These are phyloP conservation scores for Chytriomyces sp. DNA, from an alignment of 192 early-diverging fungal species.

Conservation along the genomic window DNA sequence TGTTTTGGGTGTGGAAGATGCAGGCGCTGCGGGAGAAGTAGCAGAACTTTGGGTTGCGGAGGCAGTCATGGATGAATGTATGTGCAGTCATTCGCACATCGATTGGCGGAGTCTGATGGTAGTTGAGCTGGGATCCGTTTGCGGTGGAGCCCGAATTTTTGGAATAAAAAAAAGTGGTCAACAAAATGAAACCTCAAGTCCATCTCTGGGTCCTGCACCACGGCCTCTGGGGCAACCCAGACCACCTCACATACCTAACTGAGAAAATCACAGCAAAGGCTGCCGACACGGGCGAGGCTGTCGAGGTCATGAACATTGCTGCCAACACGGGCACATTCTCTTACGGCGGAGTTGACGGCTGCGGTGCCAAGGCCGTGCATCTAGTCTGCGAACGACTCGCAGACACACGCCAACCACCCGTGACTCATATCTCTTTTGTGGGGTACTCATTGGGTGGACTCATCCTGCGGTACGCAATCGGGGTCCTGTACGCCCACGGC, in stretches of 20 bases:
- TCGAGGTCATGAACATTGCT: constrained; percentile 40
- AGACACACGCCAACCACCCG: neutral
- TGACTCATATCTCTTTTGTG: constrained; percentile 52
- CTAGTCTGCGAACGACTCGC: constrained; percentile 24
- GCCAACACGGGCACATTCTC: constrained; percentile 43
- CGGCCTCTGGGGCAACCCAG: constrained; percentile 68
- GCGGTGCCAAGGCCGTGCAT: constrained; percentile 37
- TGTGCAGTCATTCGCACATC: constrained; percentile 21
- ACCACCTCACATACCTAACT: constrained; percentile 58
- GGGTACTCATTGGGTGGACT: constrained; percentile 62
- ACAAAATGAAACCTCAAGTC: neutral
- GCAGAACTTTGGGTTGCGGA: constrained; percentile 94
- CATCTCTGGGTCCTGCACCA: constrained; percentile 69
- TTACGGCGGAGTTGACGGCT: constrained; percentile 54
- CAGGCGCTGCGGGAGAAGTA: constrained; percentile 94
- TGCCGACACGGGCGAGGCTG: neutral
- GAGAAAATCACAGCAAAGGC: constrained; percentile 39
- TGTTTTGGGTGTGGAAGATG: constrained; percentile 28
- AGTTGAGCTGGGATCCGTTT: too few relatives aligned
- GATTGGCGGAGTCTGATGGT: too few relatives aligned
- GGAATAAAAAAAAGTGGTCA: neutral
- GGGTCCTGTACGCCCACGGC: constrained; percentile 46
- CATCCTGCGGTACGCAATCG: constrained; percentile 54
- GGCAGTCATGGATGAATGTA: constrained; percentile 86
- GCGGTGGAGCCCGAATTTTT: too few relatives aligned